phyloP scores from a whole-genome alignment of 106 monocot species.

The Dendrobium nobile region DNA sequence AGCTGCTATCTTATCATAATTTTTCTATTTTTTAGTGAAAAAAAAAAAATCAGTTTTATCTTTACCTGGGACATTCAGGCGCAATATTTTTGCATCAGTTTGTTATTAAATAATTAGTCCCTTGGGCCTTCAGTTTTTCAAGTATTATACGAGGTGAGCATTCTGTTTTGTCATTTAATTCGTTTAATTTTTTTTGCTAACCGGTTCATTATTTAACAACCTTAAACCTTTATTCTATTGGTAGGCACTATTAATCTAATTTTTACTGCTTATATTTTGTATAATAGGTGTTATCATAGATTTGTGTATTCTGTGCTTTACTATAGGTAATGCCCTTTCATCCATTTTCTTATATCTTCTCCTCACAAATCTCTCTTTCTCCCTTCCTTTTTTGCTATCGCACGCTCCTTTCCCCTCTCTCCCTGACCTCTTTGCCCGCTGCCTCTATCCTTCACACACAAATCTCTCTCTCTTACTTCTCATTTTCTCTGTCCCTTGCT shows the following conservation, averaged over 20 bases:
- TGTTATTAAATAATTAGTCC: neutral
- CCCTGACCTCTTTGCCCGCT: too few relatives aligned
- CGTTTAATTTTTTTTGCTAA: neutral
- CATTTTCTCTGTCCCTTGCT: too few relatives aligned
- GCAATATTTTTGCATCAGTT: too few relatives aligned
- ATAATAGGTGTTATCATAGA: neutral
- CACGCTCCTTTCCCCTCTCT: neutral
- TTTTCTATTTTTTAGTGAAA: neutral
- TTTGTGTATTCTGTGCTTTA: neutral
- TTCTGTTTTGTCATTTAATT: neutral
- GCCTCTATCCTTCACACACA: too few relatives aligned
- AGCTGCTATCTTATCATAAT: too few relatives aligned
- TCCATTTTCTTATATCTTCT: neutral
- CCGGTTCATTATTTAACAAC: neutral
- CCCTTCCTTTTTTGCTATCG: neutral
- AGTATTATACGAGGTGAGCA: neutral
- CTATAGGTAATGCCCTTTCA: too few relatives aligned
- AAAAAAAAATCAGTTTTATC: neutral
- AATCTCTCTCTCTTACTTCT: too few relatives aligned
- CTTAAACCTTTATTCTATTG: neutral
- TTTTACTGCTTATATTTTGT: neutral
- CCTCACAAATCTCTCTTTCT: neutral
- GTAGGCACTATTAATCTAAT: too few relatives aligned
- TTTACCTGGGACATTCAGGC: neutral
- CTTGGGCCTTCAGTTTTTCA: neutral